Evolutionary conservation across 2,329 filamentous ascomycete species (phyloP).

Genomic region (Helicocarpus griseus): DNA sequence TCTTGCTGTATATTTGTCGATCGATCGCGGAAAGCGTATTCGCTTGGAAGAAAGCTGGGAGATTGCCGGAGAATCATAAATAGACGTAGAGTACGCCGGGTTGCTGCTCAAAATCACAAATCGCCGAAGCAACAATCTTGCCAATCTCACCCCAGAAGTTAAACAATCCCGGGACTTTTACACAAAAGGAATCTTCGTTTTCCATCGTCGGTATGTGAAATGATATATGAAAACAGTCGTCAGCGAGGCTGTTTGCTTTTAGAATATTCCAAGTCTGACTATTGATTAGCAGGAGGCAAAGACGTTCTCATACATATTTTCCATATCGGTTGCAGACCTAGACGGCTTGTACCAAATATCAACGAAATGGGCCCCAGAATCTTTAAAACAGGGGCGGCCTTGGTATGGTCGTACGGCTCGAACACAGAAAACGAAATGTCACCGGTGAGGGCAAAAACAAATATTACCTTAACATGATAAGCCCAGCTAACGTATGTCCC

Average conservation of each 20-base stretch:
- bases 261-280: too few species aligned
- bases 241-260: too few species aligned
- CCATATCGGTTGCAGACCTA: background rate
- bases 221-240: background rate
- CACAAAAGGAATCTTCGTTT: background rate
- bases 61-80: background rate
- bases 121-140: too few species aligned
- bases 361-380: background rate
- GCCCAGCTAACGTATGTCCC: slow-evolving; percentile 1
- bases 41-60: background rate
- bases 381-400: background rate
- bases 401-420: background rate
- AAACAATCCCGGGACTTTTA: background rate
- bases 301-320: background rate
- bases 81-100: background rate
- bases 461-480: background rate
- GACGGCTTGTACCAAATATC: background rate
- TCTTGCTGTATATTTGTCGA: slow-evolving; percentile 3
- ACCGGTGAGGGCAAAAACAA: slow-evolving; percentile 8
- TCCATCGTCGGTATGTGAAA: background rate
- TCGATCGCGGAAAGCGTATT: slow-evolving; percentile 5
- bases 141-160: background rate
- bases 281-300: background rate
- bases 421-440: slow-evolving; percentile 8
- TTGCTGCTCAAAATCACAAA: background rate